Conservation (phyloP, 345 rosid genomes). For the Eucalyptus polybractea region DNA sequence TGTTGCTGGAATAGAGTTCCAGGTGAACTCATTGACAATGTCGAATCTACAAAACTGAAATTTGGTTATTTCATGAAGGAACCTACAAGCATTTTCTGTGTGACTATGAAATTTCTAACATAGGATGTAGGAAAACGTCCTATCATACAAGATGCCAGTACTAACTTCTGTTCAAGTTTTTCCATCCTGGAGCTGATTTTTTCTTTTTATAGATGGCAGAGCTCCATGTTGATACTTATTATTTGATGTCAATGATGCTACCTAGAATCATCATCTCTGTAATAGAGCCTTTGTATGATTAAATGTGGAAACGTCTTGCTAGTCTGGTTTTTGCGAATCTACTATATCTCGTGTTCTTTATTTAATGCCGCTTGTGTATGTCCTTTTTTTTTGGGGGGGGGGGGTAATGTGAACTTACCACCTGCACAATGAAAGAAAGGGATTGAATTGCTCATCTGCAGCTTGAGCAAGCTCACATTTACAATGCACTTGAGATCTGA, state of each 20-base stretch:
- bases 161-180: not conserved
- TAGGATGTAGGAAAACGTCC: not conserved
- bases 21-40: not conserved
- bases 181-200: not conserved
- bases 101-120: not conserved
- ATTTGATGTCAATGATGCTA: not conserved
- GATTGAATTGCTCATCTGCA: not conserved
- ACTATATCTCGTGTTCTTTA: not conserved
- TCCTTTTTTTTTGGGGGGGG: not conserved
- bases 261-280: not conserved
- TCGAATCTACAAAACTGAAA: not conserved
- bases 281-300: not conserved
- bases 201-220: not conserved
- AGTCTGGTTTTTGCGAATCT: not conserved
- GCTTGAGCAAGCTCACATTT: not conserved
- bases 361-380: not conserved
- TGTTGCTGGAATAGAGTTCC: not conserved
- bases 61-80: not conserved
- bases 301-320: not conserved
- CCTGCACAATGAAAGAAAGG: not conserved
- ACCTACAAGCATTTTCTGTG: not conserved
- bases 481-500: not conserved
- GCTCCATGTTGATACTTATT: not conserved
- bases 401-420: not conserved
- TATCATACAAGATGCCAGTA: not conserved